phyloP scores from a whole-genome alignment of 108 stramenopile species.

The Pseudonitzschia pungens region DNA sequence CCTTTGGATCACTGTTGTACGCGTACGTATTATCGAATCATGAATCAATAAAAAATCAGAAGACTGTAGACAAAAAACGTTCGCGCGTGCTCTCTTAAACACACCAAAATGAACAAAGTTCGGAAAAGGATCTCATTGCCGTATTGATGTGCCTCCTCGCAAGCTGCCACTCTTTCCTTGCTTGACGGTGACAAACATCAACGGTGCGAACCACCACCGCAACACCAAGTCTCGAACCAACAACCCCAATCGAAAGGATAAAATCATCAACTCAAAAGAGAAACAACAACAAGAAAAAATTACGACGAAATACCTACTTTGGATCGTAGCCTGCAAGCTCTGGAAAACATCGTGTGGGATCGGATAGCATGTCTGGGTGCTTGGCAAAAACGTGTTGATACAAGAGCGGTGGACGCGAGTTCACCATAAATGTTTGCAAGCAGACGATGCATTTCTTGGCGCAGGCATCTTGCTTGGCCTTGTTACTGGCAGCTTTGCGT shows the following conservation, averaged over 20 bases:
- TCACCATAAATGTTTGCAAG: constrained; percentile 90
- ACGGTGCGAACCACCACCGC: not conserved
- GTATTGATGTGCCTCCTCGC: not conserved
- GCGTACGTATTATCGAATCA: not conserved
- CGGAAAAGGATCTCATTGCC: not conserved
- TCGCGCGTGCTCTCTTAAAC: no score
- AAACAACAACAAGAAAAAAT: not conserved
- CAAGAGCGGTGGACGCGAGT: constrained; percentile 62
- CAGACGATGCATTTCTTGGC: constrained; percentile 84
- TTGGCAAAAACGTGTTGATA: constrained; percentile 78
- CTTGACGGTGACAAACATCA: no score
- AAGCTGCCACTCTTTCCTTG: no score
- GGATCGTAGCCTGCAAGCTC: constrained; percentile 78
- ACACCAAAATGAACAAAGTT: not conserved
- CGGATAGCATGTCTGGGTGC: constrained; percentile 54
- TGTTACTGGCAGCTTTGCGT: constrained; percentile 74
- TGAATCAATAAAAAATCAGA: not conserved
- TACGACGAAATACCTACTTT: constrained; percentile 18
- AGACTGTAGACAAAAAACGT: not conserved
- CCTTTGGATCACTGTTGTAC: constrained; percentile 32
- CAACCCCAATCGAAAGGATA: not conserved
- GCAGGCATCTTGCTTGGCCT: constrained; percentile 70
- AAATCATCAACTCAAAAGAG: not conserved
- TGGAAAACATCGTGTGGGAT: constrained; percentile 64
- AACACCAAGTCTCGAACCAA: no score